A percentile compares a stretch with the other conserved stretches of the same genome.
Evolutionary conservation across 257 asterid species (phyloP).

Genomic region (Solanum raphanifolium): DNA sequence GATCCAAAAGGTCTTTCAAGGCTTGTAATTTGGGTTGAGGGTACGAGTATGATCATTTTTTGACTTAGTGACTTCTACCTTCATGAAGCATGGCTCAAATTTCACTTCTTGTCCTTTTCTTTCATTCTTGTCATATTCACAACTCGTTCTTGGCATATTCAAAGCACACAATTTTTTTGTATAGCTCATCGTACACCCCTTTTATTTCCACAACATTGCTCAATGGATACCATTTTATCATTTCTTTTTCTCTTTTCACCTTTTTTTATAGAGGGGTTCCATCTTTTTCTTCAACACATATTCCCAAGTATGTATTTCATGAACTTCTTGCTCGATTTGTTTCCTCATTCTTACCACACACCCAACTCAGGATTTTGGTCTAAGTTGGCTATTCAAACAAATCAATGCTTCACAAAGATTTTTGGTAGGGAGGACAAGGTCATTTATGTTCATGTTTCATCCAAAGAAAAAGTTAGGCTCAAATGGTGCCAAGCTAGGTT

Average conservation of each 20-base stretch:
- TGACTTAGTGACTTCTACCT: background rate
- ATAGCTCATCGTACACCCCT: background rate
- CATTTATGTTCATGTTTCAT: background rate
- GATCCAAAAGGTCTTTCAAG: background rate
- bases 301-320: background rate
- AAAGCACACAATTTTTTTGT: background rate
- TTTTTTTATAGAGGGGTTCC: background rate
- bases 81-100: background rate
- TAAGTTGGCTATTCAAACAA: background rate
- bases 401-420: background rate
- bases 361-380: background rate
- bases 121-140: background rate
- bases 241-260: background rate
- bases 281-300: too few species aligned
- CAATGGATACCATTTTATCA: background rate
- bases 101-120: background rate
- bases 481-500: background rate
- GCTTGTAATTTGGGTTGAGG: background rate
- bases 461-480: too few species aligned
- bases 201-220: background rate
- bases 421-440: background rate
- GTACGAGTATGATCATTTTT: background rate
- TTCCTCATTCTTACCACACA: background rate
- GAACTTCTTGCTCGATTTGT: background rate
- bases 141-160: background rate